Evolutionary conservation across 73 alveolate genomes (phyloP).

Genomic region (Symbiodinium natans): DNA sequence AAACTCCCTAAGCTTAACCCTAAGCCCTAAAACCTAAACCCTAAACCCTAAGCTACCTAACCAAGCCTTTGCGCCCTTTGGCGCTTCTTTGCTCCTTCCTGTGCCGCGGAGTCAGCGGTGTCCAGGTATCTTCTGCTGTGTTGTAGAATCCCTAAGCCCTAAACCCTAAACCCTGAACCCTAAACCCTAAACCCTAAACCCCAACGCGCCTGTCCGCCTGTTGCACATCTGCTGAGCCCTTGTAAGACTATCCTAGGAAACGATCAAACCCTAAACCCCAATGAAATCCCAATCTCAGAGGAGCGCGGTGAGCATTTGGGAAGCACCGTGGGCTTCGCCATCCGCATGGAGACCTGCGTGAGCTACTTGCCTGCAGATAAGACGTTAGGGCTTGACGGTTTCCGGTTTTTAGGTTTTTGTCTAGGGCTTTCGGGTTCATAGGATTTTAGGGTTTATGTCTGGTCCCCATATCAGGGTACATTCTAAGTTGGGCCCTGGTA

Average conservation of each 20-base stretch:
- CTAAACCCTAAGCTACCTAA: too few species aligned
- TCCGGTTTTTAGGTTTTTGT: background rate
- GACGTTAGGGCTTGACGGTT: background rate
- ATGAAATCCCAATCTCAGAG: background rate
- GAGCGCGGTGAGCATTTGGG: constrained; percentile 32
- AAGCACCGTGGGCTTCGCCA: constrained; percentile 10
- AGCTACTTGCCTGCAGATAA: background rate
- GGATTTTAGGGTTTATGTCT: background rate
- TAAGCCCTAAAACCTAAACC: too few species aligned
- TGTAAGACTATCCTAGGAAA: background rate
- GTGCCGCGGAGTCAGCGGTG: too few species aligned
- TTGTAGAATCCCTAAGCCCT: background rate
- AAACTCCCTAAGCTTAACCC: too few species aligned
- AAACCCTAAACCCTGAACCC: background rate
- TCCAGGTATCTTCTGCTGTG: too few species aligned
- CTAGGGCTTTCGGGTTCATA: background rate
- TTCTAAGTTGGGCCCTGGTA: background rate
- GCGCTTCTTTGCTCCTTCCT: too few species aligned
- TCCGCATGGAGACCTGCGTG: constrained; percentile 8
- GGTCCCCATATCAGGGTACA: background rate
- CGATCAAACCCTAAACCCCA: too few species aligned
- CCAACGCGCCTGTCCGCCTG: background rate
- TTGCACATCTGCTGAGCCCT: background rate
- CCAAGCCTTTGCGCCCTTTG: too few species aligned
- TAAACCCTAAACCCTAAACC: background rate